These are phyloP conservation scores for Umbelopsis ramanniana DNA, from an alignment of 192 early-diverging fungal species.

Conservation along the genomic window DNA sequence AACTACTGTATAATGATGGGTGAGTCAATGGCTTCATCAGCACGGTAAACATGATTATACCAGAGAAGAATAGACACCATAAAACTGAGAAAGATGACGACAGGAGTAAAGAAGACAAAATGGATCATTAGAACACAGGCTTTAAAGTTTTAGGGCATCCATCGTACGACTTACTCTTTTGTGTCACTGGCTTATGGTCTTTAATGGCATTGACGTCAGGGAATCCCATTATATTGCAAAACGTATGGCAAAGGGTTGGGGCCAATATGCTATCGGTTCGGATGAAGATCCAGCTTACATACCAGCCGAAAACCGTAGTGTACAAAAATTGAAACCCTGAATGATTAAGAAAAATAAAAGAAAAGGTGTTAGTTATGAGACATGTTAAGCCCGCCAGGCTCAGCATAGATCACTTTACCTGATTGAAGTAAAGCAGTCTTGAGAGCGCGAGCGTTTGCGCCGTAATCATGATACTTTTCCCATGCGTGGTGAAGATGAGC, in stretches of 20 bases:
- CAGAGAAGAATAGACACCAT: slow-evolving; percentile 3
- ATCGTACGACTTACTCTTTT: background rate
- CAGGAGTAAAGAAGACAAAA: background rate
- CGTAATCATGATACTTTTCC: slow-evolving; percentile 53
- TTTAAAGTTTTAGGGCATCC: background rate
- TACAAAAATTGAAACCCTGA: slow-evolving; percentile 70
- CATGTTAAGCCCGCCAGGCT: too few relatives aligned
- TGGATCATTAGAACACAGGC: background rate
- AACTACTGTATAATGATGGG: slow-evolving; percentile 3
- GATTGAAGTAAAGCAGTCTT: slow-evolving; percentile 40
- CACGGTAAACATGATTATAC: background rate
- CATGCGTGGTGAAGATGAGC: slow-evolving; percentile 76
- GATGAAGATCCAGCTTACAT: slow-evolving; percentile 67
- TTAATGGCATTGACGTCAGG: slow-evolving; percentile 53
- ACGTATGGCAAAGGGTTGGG: slow-evolving; percentile 62
- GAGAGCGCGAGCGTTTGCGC: slow-evolving; percentile 41
- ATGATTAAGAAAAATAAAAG: background rate
- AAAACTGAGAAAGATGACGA: background rate
- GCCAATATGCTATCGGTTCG: slow-evolving; percentile 59
- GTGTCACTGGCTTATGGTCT: background rate
- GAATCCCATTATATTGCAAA: slow-evolving; percentile 82
- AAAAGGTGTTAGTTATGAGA: background rate
- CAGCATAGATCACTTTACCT: slow-evolving; percentile 3
- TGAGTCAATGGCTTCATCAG: slow-evolving; percentile 1
- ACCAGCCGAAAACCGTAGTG: slow-evolving; percentile 84